Conservation (phyloP, 306 rosid species). For the Mimosa bimucronata region DNA sequence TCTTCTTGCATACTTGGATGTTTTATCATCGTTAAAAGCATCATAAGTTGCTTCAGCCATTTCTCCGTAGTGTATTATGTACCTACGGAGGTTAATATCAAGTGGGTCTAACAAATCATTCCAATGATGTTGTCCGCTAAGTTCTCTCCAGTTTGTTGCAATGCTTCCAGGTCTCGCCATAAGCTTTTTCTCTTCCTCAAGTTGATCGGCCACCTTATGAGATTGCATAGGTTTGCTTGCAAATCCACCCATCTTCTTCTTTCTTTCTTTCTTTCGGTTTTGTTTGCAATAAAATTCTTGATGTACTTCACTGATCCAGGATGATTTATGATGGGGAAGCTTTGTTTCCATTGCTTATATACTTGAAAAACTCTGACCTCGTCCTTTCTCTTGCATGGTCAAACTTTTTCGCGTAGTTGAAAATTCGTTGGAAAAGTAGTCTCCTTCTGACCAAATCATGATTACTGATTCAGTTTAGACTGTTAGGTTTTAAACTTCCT, state of each 20-base stretch:
- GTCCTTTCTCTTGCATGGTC: not conserved
- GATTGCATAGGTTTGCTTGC: not conserved
- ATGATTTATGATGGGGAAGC: not conserved
- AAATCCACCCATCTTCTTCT: not conserved
- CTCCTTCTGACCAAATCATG: not conserved
- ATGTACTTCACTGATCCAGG: not conserved
- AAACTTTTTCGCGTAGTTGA: not conserved
- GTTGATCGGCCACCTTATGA: not conserved
- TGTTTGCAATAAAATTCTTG: not conserved
- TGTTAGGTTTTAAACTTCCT: not conserved
- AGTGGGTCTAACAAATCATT: not conserved
- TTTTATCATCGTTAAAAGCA: not conserved
- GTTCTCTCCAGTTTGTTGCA: not conserved
- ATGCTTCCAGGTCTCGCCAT: constrained; percentile 12
- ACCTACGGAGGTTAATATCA: not conserved
- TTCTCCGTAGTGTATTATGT: not conserved
- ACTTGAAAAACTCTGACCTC: not conserved
- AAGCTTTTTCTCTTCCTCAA: not conserved
- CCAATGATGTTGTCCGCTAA: not conserved
- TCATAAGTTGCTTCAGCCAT: not conserved
- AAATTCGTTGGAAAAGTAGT: not conserved
- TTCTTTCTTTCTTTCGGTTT: not conserved
- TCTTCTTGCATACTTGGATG: not conserved
- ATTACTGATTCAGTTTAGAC: not conserved
- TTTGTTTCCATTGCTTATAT: not conserved